Percentiles rank a stretch among this genome's conserved stretches.
These are phyloP conservation scores for Polyporus tsugae DNA, from an alignment of 1,284 basidiomycete species.

Conservation along the genomic window DNA sequence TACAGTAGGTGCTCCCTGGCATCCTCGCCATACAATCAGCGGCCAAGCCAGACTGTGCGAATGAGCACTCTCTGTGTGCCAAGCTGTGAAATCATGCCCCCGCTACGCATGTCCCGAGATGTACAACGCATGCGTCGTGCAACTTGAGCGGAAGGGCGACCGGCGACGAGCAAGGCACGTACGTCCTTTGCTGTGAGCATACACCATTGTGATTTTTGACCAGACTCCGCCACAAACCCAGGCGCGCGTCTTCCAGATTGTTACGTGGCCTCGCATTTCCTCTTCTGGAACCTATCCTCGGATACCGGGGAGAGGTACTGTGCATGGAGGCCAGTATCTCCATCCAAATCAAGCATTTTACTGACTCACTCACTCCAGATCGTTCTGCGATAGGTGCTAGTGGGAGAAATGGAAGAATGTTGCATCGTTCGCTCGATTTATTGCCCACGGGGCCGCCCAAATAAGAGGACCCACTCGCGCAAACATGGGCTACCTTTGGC, in stretches of 20 bases:
- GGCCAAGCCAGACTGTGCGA: neutral
- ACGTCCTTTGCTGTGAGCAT: neutral
- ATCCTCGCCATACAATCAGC: neutral
- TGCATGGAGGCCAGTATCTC: slow-evolving; percentile 19
- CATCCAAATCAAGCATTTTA: slow-evolving; percentile 1
- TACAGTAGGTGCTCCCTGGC: neutral
- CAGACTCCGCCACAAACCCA: neutral
- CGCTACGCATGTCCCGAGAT: neutral
- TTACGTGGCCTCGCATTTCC: slow-evolving; percentile 11
- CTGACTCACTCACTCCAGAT: slow-evolving; percentile 14
- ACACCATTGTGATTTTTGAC: neutral
- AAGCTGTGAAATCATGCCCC: neutral
- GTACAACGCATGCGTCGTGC: neutral
- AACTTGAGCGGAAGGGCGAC: neutral
- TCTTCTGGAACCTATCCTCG: slow-evolving; percentile 14
- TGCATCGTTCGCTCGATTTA: neutral
- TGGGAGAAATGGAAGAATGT: slow-evolving; percentile 1
- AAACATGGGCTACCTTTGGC: slow-evolving; percentile 20
- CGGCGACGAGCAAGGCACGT: neutral
- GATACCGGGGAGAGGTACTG: slow-evolving; percentile 4
- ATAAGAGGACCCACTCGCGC: slow-evolving; percentile 28
- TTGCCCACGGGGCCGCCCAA: slow-evolving; percentile 6
- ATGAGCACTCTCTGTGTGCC: neutral
- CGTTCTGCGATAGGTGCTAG: slow-evolving; percentile 23
- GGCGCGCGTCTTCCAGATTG: slow-evolving; percentile 5